These are phyloP conservation scores for Aspergillus caelatus DNA, from an alignment of 2,329 filamentous ascomycete species.

Conservation along the genomic window DNA sequence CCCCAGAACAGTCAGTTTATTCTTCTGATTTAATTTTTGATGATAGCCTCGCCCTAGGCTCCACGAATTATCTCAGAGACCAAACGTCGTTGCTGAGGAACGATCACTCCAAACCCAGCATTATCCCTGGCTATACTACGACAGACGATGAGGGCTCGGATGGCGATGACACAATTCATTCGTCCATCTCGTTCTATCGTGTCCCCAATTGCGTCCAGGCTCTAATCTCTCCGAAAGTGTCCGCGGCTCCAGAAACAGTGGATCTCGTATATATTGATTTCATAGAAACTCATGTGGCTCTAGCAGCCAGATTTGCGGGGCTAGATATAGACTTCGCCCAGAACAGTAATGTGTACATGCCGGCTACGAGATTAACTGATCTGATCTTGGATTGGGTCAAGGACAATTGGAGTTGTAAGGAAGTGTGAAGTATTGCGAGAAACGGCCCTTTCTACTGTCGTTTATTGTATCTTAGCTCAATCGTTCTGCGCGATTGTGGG, in stretches of 20 bases:
- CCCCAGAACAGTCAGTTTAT: slow-evolving; percentile 48
- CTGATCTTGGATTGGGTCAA: slow-evolving; percentile 63
- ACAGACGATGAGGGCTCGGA: slow-evolving; percentile 78
- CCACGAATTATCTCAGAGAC: slow-evolving; percentile 10
- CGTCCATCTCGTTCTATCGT: slow-evolving; percentile 70
- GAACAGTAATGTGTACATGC: slow-evolving; percentile 57
- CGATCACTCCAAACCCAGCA: slow-evolving; percentile 34
- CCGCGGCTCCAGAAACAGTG: slow-evolving; percentile 67
- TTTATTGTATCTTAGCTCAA: not conserved
- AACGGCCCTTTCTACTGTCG: not conserved
- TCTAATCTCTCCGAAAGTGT: slow-evolving; percentile 51
- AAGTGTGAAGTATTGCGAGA: not conserved
- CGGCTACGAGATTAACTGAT: slow-evolving; percentile 58
- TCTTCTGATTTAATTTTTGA: slow-evolving; percentile 23
- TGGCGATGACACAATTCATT: slow-evolving; percentile 88
- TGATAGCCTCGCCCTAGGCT: slow-evolving; percentile 12
- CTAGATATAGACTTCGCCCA: slow-evolving; percentile 49
- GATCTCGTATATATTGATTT: slow-evolving; percentile 93
- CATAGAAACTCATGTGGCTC: slow-evolving; percentile 76
- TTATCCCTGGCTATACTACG: slow-evolving; percentile 82
- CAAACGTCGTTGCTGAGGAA: slow-evolving; percentile 33
- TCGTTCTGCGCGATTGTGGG: not conserved
- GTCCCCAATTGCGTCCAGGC: slow-evolving; percentile 85
- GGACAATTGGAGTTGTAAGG: slow-evolving; percentile 54
- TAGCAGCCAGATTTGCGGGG: slow-evolving; percentile 68